Evolutionary conservation across 345 rosid genomes (phyloP).

Genomic region (Dimocarpus longan): DNA sequence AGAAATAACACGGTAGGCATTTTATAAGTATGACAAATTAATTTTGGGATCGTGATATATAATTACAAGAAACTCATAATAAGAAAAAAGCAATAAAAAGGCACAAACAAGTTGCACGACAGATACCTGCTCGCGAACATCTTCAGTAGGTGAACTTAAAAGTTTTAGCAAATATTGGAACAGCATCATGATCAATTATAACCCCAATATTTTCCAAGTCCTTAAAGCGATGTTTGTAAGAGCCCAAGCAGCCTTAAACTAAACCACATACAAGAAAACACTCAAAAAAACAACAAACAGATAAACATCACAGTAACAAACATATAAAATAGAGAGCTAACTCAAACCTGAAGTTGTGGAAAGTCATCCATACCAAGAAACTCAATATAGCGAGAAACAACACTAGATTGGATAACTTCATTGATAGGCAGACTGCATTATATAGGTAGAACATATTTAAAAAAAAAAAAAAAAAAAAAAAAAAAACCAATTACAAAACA

Average conservation of each 20-base stretch:
- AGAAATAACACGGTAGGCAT: neutral
- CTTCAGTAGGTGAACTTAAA: conserved; percentile 61
- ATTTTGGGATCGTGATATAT: neutral
- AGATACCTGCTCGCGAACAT: conserved; percentile 80
- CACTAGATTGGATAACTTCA: conserved; percentile 67
- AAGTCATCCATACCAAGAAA: conserved; percentile 75
- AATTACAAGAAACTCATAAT: neutral
- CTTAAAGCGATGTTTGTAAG: conserved; percentile 85
- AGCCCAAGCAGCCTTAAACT: conserved; percentile 94
- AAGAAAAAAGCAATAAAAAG: neutral
- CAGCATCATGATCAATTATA: conserved; percentile 74
- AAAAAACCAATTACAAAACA: neutral
- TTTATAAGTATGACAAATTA: neutral
- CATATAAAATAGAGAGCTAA: neutral
- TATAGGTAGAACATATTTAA: conserved; percentile 24
- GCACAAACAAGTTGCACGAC: neutral
- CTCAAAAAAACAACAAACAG: neutral
- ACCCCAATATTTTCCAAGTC: conserved; percentile 70
- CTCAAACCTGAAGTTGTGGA: conserved; percentile 75
- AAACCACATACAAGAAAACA: conserved; percentile 15
- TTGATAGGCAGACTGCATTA: conserved; percentile 77
- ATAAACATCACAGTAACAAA: neutral
- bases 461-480: neutral
- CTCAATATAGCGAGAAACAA: conserved; percentile 73
- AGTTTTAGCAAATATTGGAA: conserved; percentile 64